Base-by-base conservation (phyloP, 495 filamentous ascomycete genomes). In the Cryomyces minteri region DNA sequence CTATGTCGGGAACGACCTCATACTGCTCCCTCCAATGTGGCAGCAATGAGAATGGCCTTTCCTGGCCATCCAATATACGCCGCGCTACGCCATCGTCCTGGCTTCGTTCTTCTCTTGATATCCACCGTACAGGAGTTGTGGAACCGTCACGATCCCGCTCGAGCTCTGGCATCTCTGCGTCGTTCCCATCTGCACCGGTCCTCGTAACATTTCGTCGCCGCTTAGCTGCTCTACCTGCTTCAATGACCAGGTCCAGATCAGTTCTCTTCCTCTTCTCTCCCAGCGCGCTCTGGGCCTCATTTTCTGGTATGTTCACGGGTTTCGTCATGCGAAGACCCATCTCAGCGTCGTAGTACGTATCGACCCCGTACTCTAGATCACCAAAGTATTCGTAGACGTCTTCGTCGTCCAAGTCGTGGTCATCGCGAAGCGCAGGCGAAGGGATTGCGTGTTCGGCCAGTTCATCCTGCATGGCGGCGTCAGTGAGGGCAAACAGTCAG, bases 401-500 rank as follows among this genome's bases (percentile, higher is more conserved):
- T 40, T 45, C 55, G 33, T 58, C 43, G 39, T 56, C 48, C 12
- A 14, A 34, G 11, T 54, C 52, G 31, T 52, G 49, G 2, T 43
- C 43, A 40, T 51, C 44, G 5, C 31, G 47, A 5, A 51, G 52
- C 8, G 54, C 54, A 0, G 62, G 62, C 0, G 60, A 61, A 9
- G 55, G 41, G 9, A 65, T 57, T 31, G 60, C 59, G 40, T 57
- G 54, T 44, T 65, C 62, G 39, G 59, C 61, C 31, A 65, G 58
- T 37, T 65, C 62, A 41, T 63, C 62, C 58, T 61, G 45, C 34
- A 37, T 3, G 3, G 12, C 34, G 8, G 34, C 34, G 12, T 12
- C 9, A 9, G 34, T 37, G 34, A 37, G 9, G 12, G 9, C 34
- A 37, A 12, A 37, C 12, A 3, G 2, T 2, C 34, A 9, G 34